A percentile compares a stretch with the other conserved stretches of the same genome.
Evolutionary conservation across 2,329 filamentous ascomycete genomes (phyloP).

Genomic region (Fusarium keratoplasticum): DNA sequence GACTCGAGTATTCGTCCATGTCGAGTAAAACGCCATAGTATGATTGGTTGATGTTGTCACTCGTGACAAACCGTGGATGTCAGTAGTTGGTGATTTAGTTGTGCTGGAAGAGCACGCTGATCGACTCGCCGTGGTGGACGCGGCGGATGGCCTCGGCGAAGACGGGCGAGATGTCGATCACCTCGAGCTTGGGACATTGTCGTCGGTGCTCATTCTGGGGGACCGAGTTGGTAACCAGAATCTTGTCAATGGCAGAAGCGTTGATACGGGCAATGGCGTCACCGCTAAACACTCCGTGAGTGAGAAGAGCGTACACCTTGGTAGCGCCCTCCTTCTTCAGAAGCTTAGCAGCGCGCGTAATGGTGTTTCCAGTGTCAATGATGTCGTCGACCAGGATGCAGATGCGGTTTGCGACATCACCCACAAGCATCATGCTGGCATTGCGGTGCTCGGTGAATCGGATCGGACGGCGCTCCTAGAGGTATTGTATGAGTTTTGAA

Average conservation of each 20-base stretch:
- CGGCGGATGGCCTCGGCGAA: constrained; percentile 96
- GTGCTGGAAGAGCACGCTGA: constrained; percentile 85
- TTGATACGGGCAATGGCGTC: constrained; percentile 96
- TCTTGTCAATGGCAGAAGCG: constrained; percentile 90
- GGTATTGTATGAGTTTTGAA: constrained; percentile 48
- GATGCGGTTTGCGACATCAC: constrained; percentile 82
- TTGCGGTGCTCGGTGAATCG: constrained; percentile 90
- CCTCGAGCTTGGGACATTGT: constrained; percentile 87
- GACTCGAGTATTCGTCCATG: constrained; percentile 10
- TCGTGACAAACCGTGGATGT: constrained; percentile 26
- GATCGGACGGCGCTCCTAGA: constrained; percentile 86
- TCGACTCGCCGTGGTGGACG: constrained; percentile 97
- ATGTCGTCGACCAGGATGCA: constrained; percentile 95
- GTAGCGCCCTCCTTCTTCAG: constrained; percentile 95
- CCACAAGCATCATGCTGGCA: constrained; percentile 95
- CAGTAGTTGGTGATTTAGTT: constrained; percentile 29
- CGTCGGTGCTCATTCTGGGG: constrained; percentile 85
- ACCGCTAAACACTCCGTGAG: constrained; percentile 93
- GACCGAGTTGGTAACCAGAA: constrained; percentile 95
- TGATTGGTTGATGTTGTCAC: constrained; percentile 19
- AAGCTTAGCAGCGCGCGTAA: constrained; percentile 95
- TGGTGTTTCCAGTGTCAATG: constrained; percentile 96
- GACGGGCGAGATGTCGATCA: constrained; percentile 88
- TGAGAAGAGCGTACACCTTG: constrained; percentile 90
- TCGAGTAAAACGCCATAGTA: constrained; percentile 14